These are phyloP conservation scores for Gossypium armourianum DNA, from an alignment of 441 rosid species.

Conservation along the genomic window DNA sequence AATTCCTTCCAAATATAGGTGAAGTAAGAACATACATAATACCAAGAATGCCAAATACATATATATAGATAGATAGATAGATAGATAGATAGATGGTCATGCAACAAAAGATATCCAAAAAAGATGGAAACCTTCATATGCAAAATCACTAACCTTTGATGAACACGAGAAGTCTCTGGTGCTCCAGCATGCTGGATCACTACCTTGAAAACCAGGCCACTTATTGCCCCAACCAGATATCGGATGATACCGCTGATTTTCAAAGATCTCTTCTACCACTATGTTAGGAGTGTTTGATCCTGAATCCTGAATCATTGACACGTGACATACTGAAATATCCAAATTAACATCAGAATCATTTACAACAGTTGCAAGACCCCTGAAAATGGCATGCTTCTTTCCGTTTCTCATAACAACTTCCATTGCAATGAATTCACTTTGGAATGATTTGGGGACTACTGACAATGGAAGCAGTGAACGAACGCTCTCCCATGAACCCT, in stretches of 20 bases:
- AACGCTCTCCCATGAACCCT: conserved; percentile 68
- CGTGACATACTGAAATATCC: conserved; percentile 49
- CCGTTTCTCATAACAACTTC: conserved; percentile 86
- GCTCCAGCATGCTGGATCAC: conserved; percentile 49
- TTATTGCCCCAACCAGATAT: conserved; percentile 44
- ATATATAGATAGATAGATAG: background rate
- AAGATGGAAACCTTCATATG: conserved; percentile 1
- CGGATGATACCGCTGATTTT: conserved; percentile 46
- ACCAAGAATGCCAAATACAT: background rate
- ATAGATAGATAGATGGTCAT: background rate
- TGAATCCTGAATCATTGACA: conserved; percentile 25
- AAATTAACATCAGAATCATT: conserved; percentile 81
- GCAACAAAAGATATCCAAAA: background rate
- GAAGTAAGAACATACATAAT: conserved; percentile 6
- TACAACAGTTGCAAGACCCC: conserved; percentile 70
- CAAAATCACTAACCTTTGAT: conserved; percentile 37
- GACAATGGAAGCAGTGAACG: conserved; percentile 81
- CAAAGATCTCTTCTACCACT: conserved; percentile 48
- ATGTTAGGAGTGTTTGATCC: conserved; percentile 36
- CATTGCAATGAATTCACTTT: conserved; percentile 66
- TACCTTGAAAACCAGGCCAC: conserved; percentile 31
- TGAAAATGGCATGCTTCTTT: conserved; percentile 82
- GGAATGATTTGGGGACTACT: conserved; percentile 60
- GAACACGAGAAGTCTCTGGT: conserved; percentile 47
- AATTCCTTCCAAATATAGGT: conserved; percentile 39